Conservation (phyloP, 495 filamentous ascomycete genomes). For the Penicillium crystallinum region DNA sequence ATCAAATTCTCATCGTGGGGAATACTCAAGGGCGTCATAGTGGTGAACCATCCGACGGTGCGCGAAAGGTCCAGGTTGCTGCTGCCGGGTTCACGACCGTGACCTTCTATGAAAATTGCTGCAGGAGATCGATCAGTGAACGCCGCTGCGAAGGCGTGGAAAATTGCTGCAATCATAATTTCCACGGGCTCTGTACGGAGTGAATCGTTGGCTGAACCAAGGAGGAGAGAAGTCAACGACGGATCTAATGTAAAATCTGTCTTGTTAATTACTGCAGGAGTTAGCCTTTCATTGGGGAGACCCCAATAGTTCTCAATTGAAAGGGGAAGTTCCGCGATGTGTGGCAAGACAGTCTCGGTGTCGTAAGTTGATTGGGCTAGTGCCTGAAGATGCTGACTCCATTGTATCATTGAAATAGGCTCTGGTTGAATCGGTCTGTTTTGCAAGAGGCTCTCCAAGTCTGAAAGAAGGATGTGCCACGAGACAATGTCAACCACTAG, state of each 20-base stretch:
- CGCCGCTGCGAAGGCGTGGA: conserved; percentile 29
- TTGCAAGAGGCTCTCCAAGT: neutral
- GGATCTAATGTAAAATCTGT: neutral
- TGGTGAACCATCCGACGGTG: conserved; percentile 14
- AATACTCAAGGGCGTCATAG: no score
- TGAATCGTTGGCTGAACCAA: conserved; percentile 22
- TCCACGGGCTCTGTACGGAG: conserved; percentile 38
- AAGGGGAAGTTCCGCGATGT: neutral
- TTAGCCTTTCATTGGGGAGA: neutral
- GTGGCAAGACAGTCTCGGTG: neutral
- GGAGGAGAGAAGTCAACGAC: conserved; percentile 22
- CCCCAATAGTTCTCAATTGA: neutral
- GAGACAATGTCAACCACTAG: neutral
- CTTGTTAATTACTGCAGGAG: neutral
- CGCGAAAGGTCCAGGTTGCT: conserved; percentile 33
- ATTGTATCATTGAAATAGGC: neutral
- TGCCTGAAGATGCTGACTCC: neutral
- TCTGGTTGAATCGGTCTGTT: neutral
- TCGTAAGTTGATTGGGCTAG: neutral
- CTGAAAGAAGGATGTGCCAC: neutral
- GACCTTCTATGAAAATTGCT: conserved; percentile 36
- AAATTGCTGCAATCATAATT: conserved; percentile 32
- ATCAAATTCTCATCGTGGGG: no score
- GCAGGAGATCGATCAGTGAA: conserved; percentile 43
- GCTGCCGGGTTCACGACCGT: conserved; percentile 37